Base-by-base conservation (phyloP, 129 eudicot genomes). In the Saussurea involucrata region DNA sequence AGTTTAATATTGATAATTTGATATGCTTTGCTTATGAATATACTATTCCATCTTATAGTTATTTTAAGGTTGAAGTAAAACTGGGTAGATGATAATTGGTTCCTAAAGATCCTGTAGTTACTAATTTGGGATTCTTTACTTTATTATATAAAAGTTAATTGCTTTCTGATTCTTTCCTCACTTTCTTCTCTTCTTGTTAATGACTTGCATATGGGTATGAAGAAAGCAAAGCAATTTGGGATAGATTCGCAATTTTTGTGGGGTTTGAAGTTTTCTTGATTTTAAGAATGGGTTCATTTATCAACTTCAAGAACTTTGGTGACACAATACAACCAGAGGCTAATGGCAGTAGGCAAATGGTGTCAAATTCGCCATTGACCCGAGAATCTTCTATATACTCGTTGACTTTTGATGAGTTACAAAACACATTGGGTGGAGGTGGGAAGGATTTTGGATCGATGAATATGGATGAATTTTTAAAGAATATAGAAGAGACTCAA, bases 381-480 rank as follows among this genome's bases (percentile, higher is more conserved):
- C 68, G 98, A 24, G 95, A 93, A 36, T 78, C 96, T 37, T 93
- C 98, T 0, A 68, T 93, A 71, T 93, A 86, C 72, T 88, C 92
- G 15, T 76, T 90, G 81, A 93, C 96, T 24, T 93, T 93, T 63
- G 98, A 88, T 58, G 98, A 90, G 81, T 79, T 93, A 27, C 98
- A 92, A 53, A 86, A 76, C 84, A 93, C 90, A 7, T 77, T 90
- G 31, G 89, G 92, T 75, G 91, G 96, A 27, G 49, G 75, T 66
- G 90, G 92, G 67, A 90, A 88, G 84, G 96, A 93, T 78, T 93
- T 90, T 65, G 98, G 98, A 25, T 93, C 98, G 7, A 90, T 93
- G 95, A 93, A 93, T 74, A 90, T 93, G 96, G 98, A 93, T 83
- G 96, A 93, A 61, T 88, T 93, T 34, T 74, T 93, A 44, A 90